Base-by-base conservation (phyloP, 371 early-diverging fungal species). In the Zychaea mexicana region DNA sequence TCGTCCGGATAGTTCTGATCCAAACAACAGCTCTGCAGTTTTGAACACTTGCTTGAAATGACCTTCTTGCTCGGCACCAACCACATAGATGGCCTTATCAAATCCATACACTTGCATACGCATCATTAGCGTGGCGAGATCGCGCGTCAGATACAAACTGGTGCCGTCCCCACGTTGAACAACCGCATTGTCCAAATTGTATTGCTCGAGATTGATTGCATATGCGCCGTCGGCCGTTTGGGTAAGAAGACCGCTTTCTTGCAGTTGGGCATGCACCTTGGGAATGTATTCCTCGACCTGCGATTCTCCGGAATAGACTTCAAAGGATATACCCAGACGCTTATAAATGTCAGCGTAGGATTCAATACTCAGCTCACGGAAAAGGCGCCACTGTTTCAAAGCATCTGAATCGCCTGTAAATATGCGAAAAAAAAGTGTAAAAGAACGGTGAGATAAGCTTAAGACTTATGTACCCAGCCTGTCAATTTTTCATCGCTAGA, bases 221-320 rank as follows among this genome's bases (percentile, higher is more conserved):
- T 83, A 77, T 1, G 96, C 93, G 10, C 95, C 96, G 55, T 92
- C 79, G 4, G 75, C 72, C 10, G 84, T 82, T 21, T 80, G 81
- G 21, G 71, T 65, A 12, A 94, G 57, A 26, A 94, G 65, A 0
- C 76, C 77, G 21, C 82, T 71, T 17, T 63, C 80, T n/a, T 76
- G 57, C 19, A 94, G 80, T 53, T 88, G 76, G 31, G 86, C 64
- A 55, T 94, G 83, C 13, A 94, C 91, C 52, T 85, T 80, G 5
- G 85, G 78, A 60, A 94, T 92, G 67, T 86, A 88, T 38, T 77
- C 76, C 9, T 87, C 86, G 65, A 93, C 95, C 72, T 94, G 84
- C 13, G 97, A 97, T 79, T 99, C 99, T 27, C 99, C 99, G 1
- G 96, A 96, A 77, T 96, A 99, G 21, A 90, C 82, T 70, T 98